These are phyloP conservation scores for Scenedesmus sp. DNA, from an alignment of 163 green algal species.

Conservation along the genomic window DNA sequence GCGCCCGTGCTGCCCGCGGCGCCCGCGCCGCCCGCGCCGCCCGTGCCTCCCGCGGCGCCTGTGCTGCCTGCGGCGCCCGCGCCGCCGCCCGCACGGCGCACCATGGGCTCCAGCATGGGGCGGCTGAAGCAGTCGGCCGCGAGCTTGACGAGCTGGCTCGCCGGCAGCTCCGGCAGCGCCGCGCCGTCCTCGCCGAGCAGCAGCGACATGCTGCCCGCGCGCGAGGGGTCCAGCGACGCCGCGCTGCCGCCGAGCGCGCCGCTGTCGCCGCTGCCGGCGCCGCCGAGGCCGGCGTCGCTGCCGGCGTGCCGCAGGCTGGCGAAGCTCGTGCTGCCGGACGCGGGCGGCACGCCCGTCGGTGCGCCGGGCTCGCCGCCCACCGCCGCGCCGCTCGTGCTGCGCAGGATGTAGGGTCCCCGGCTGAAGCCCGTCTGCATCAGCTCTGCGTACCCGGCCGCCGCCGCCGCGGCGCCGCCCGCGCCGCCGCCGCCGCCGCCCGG, in stretches of 20 bases:
- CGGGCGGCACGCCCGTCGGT: not conserved
- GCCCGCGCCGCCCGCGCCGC: too few relatives aligned
- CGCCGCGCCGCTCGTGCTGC: not conserved
- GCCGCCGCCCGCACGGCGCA: constrained; percentile 5
- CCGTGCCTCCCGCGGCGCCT: too few relatives aligned
- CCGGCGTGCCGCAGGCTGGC: not conserved
- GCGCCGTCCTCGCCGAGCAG: constrained; percentile 9
- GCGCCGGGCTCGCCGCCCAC: not conserved
- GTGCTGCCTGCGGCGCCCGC: too few relatives aligned
- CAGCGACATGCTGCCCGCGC: constrained; percentile 5
- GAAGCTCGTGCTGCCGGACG: not conserved
- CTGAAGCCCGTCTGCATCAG: constrained; percentile 24
- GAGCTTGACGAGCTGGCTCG: constrained; percentile 62
- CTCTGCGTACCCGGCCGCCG: constrained; percentile 10
- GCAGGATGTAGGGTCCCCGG: constrained; percentile 33
- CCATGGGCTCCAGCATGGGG: constrained; percentile 73
- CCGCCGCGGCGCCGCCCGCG: constrained; percentile 24
- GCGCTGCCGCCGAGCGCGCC: constrained; percentile 13
- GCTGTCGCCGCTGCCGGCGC: not conserved
- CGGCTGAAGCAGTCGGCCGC: constrained; percentile 74
- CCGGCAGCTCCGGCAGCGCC: constrained; percentile 7
- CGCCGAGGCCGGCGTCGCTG: constrained; percentile 9
- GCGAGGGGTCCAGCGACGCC: not conserved
- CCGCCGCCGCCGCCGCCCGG: not conserved
- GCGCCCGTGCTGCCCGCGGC: too few relatives aligned